Conservation (phyloP, 306 rosid genomes). For the Fragaria nilgerrensis region DNA sequence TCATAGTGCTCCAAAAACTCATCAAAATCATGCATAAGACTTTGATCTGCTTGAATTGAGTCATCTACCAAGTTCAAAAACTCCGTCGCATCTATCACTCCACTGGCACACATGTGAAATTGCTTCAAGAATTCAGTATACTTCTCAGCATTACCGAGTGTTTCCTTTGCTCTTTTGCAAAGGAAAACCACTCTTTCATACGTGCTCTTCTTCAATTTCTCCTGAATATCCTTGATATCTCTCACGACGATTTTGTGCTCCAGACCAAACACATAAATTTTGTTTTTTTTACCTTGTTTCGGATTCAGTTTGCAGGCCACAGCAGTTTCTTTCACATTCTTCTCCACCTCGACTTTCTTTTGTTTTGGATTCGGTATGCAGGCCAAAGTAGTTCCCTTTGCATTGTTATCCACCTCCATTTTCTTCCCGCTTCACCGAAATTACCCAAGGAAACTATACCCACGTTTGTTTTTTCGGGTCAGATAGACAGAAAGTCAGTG, state of each 20-base stretch:
- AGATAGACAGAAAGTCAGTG: slow-evolving; percentile 4
- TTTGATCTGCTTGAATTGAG: slow-evolving; percentile 10
- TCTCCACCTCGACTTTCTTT: background rate
- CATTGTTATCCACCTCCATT: slow-evolving; percentile 7
- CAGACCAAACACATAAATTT: background rate
- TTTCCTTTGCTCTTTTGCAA: slow-evolving; percentile 1
- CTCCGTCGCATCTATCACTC: slow-evolving; percentile 6
- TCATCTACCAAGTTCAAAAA: slow-evolving; percentile 17
- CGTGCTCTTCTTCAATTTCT: slow-evolving; percentile 19
- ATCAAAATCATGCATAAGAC: slow-evolving; percentile 18
- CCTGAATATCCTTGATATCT: slow-evolving; percentile 15
- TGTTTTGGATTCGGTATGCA: background rate
- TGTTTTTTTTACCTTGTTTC: background rate
- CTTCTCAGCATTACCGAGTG: background rate
- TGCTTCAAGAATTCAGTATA: slow-evolving; percentile 11
- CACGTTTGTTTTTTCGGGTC: background rate
- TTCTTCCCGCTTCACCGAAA: background rate
- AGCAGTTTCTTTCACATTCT: background rate
- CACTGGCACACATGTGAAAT: slow-evolving; percentile 11
- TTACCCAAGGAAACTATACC: background rate
- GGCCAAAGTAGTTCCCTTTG: background rate
- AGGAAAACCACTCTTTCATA: slow-evolving; percentile 9
- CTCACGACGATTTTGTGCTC: background rate
- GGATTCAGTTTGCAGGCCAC: background rate
- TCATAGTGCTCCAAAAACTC: slow-evolving; percentile 22